Base-by-base conservation (phyloP, 2,329 filamentous ascomycete genomes). In the Sporothrix brasiliensis region DNA sequence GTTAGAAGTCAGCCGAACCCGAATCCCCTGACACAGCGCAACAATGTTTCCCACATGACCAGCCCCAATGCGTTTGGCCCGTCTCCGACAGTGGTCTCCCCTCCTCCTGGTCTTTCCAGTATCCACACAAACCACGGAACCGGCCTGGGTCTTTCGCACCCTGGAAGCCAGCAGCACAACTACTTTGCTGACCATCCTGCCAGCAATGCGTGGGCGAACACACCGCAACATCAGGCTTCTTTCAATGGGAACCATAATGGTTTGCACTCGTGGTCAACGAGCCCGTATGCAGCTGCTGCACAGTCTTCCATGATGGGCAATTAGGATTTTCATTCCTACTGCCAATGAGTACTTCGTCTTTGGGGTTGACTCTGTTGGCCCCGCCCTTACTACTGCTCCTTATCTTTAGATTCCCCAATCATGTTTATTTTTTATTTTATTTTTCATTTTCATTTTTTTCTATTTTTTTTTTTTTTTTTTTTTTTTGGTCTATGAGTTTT, bases 1-100 rank as follows among this genome's bases (percentile, higher is more conserved):
- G 94, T 98, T 39, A 91, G 95, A 60, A 93, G 92, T 1, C 89
- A 88, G 34, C 92, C 94, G 76, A 84, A 82, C n/a, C 77, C 83
- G 10, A 81, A 80, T 80, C 84, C 70, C 76, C 78, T 34, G 77
- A 77, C 6, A n/a, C n/a, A 24, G 10, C 13, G 60, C 16, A 5
- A 50, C 2, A 21, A 84, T 27, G 10, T 41, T 14, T 2, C 19
- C 5, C 47, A 54, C 39, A 50, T 27, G 16, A 10, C 56, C 30
- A 39, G 14, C n/a, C 13, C 21, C 3, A 34, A 34, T 19, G 14
- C 21, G 9, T 27, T 47, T 5, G 89, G 92, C 0, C 94, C 94
- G 30, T 94, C 94, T 14, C 94, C 94, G 0, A 13, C 41, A 13
- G 11, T 44, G 11, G 41, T 44, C 11, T 44, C 41, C 0, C 94